These are phyloP conservation scores for Podospora pseudocomata DNA, from an alignment of 495 filamentous ascomycete genomes.

Conservation along the genomic window DNA sequence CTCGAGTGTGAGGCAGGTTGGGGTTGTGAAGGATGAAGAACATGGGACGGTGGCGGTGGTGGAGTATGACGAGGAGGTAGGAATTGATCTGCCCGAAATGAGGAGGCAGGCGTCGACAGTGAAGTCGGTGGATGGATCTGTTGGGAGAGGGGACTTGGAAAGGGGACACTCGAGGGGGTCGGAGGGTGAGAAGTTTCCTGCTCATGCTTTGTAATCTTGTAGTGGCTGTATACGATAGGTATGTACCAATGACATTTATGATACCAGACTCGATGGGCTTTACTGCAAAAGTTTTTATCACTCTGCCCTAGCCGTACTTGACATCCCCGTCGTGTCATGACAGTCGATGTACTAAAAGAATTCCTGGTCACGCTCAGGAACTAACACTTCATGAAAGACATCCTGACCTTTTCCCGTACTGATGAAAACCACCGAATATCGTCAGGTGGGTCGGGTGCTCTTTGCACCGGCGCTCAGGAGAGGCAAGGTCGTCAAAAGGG, in stretches of 20 bases:
- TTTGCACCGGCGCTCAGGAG: slow-evolving; percentile 35
- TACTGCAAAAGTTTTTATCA: background rate
- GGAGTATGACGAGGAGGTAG: slow-evolving; percentile 23
- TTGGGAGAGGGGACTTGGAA: background rate
- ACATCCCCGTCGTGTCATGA: slow-evolving; percentile 33
- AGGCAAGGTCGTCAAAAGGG: slow-evolving; percentile 34
- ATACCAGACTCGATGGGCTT: background rate
- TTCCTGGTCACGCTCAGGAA: slow-evolving; percentile 35
- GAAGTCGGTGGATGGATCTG: slow-evolving; percentile 12
- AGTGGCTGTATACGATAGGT: background rate
- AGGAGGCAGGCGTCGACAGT: slow-evolving; percentile 17
- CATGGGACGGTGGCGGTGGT: background rate
- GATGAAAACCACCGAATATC: slow-evolving; percentile 34
- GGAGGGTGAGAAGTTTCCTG: slow-evolving; percentile 13
- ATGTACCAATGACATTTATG: background rate
- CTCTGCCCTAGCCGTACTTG: slow-evolving; percentile 8
- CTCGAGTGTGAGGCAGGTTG: slow-evolving; percentile 11
- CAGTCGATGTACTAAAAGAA: slow-evolving; percentile 39
- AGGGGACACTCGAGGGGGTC: slow-evolving; percentile 5
- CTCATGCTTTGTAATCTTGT: slow-evolving; percentile 11
- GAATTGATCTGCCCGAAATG: slow-evolving; percentile 23
- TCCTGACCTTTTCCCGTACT: slow-evolving; percentile 29
- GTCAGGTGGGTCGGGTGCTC: slow-evolving; percentile 33
- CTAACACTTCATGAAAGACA: slow-evolving; percentile 37
- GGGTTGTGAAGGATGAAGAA: background rate